Percentiles rank a stretch among this genome's conserved stretches.
Evolutionary conservation across 225 moss, liverwort and hornwort genomes (phyloP).

Genomic region (Polytrichum formosum): DNA sequence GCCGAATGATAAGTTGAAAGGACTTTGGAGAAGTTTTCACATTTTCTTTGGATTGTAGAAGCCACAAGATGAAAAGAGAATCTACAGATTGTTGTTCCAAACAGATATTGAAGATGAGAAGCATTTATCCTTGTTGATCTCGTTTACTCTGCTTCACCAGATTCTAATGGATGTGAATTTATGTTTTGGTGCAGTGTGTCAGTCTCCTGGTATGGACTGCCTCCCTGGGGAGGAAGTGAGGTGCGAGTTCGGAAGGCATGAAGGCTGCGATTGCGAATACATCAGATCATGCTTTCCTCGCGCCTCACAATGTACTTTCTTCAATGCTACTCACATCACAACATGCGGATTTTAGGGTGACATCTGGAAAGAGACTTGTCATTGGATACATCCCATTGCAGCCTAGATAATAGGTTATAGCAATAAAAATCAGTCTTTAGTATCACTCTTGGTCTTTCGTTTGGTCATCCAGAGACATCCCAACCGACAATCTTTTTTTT

Average conservation of each 20-base stretch:
- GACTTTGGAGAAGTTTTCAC: not conserved
- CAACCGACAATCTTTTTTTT: not conserved
- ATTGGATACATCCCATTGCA: not conserved
- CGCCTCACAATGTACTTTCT: constrained; percentile 33
- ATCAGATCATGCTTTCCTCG: constrained; percentile 46
- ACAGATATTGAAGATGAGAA: too few relatives aligned
- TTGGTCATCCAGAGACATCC: not conserved
- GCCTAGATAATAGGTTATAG: not conserved
- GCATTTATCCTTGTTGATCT: too few relatives aligned
- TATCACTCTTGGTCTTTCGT: not conserved
- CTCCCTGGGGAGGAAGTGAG: constrained; percentile 44
- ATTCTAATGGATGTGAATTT: too few relatives aligned
- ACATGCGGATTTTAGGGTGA: constrained; percentile 33
- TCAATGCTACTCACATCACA: constrained; percentile 33
- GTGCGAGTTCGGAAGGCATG: constrained; percentile 42
- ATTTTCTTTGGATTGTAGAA: not conserved
- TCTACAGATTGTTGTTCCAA: too few relatives aligned
- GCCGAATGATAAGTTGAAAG: not conserved
- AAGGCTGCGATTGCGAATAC: constrained; percentile 48
- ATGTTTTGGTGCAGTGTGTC: too few relatives aligned
- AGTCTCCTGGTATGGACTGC: constrained; percentile 28
- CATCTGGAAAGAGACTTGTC: not conserved
- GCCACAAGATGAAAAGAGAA: not conserved
- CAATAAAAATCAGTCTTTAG: not conserved
- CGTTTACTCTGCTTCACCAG: too few relatives aligned